These are phyloP conservation scores for Fusarium nodosum DNA, from an alignment of 2,329 filamentous ascomycete genomes.

Conservation along the genomic window DNA sequence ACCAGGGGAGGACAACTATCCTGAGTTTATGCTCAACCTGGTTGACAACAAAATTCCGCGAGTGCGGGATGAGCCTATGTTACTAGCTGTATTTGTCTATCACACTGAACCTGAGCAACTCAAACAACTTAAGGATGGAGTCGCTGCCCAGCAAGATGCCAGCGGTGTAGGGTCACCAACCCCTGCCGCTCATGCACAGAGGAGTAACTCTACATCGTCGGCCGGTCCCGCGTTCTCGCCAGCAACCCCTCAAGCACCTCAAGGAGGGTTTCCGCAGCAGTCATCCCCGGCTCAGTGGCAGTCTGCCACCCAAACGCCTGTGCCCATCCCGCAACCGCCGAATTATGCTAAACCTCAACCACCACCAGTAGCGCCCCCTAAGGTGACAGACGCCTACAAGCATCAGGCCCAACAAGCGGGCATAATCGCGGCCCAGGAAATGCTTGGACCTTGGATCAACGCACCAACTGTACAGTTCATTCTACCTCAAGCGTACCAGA, in stretches of 20 bases:
- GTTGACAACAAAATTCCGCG: constrained; percentile 84
- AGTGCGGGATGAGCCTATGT: constrained; percentile 77
- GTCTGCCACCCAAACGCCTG: constrained; percentile 52
- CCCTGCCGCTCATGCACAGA: constrained; percentile 54
- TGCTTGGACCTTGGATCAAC: constrained; percentile 73
- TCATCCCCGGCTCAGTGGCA: constrained; percentile 53
- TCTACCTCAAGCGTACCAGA: constrained; percentile 75
- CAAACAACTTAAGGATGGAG: constrained; percentile 49
- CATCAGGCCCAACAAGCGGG: constrained; percentile 65
- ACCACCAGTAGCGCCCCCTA: constrained; percentile 16
- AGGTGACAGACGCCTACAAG: constrained; percentile 54
- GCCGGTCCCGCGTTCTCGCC: constrained; percentile 67
- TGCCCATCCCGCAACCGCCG: constrained; percentile 55
- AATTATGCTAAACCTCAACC: constrained; percentile 41
- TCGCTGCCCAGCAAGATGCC: constrained; percentile 24
- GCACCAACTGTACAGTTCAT: constrained; percentile 78
- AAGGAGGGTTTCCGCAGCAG: constrained; percentile 53
- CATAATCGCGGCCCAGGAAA: constrained; percentile 69
- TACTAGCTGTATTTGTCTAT: constrained; percentile 89
- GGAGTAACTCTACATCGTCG: constrained; percentile 62
- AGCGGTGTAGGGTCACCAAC: constrained; percentile 52
- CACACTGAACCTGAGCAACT: constrained; percentile 67
- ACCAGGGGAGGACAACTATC: constrained; percentile 76
- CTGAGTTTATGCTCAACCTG: constrained; percentile 90
- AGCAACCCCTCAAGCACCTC: constrained; percentile 58